A percentile compares a stretch with the other conserved stretches of the same genome.
Conservation (phyloP, 129 eudicot genomes). For the Saposhnikovia divaricata region DNA sequence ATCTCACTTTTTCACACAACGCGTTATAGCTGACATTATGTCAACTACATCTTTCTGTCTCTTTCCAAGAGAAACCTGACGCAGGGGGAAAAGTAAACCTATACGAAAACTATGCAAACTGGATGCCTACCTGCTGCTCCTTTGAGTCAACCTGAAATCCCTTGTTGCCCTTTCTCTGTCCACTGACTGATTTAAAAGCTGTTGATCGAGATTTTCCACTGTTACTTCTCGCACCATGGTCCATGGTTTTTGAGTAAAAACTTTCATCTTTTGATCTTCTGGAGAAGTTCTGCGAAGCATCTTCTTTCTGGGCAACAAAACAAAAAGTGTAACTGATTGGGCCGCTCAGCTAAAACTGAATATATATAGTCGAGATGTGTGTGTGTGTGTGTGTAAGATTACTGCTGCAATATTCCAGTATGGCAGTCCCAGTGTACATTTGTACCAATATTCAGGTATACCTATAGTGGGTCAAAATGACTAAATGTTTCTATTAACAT, state of each 20-base stretch:
- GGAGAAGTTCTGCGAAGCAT: conserved; percentile 34
- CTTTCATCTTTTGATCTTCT: conserved; percentile 46
- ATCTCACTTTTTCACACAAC: neutral
- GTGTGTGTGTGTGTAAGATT: neutral
- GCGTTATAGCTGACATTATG: neutral
- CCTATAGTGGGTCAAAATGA: neutral
- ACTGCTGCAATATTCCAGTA: neutral
- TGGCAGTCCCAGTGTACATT: neutral
- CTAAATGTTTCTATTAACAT: neutral
- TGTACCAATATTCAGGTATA: neutral
- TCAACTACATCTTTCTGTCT: neutral
- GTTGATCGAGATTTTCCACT: conserved; percentile 48
- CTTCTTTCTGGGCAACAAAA: conserved; percentile 35
- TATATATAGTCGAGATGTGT: neutral
- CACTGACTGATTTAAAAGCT: conserved; percentile 45
- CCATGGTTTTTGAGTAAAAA: conserved; percentile 32
- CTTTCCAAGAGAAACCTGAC: neutral
- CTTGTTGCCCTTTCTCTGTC: conserved; percentile 47
- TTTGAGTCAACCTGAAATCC: conserved; percentile 47
- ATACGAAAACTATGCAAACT: neutral
- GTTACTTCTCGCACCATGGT: conserved; percentile 25
- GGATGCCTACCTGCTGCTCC: conserved; percentile 61
- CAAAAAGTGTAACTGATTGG: conserved; percentile 8
- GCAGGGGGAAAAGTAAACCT: neutral
- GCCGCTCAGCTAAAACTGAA: neutral